Evolutionary conservation across 345 rosid species (phyloP).

Genomic region (Theobroma cacao): DNA sequence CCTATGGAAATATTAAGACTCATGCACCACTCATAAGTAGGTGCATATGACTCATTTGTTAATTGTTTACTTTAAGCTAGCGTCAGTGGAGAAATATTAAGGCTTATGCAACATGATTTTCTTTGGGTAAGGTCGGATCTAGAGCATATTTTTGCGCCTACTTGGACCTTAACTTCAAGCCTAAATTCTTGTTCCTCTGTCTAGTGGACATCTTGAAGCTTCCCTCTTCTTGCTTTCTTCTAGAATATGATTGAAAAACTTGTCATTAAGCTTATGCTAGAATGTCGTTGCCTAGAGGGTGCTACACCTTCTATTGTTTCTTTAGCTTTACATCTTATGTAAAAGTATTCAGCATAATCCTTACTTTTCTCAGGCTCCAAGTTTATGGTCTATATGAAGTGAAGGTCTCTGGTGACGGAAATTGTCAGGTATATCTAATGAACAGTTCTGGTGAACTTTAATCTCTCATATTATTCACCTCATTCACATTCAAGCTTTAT

Average conservation of each 20-base stretch:
- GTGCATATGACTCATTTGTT: neutral
- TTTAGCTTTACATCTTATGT: neutral
- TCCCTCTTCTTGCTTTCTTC: neutral
- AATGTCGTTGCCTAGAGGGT: neutral
- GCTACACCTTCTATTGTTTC: neutral
- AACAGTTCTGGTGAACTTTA: neutral
- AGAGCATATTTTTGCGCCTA: neutral
- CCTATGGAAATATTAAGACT: neutral
- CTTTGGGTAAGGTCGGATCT: neutral
- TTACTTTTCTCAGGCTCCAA: slow-evolving; percentile 53
- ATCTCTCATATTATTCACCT: neutral
- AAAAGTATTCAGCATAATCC: slow-evolving; percentile 11
- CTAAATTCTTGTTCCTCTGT: neutral
- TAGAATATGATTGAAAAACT: slow-evolving; percentile 1
- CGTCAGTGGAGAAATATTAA: too few relatives aligned
- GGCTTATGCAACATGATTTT: neutral
- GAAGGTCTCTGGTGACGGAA: slow-evolving; percentile 95
- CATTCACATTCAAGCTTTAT: neutral
- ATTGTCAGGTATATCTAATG: slow-evolving; percentile 69
- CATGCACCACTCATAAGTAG: neutral
- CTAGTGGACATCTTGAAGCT: neutral
- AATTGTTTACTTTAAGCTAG: neutral
- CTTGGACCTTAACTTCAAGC: neutral
- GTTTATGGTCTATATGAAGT: slow-evolving; percentile 78
- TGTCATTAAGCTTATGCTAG: slow-evolving; percentile 6